These are phyloP conservation scores for Trifolium repens DNA, from an alignment of 306 rosid species.

Conservation along the genomic window DNA sequence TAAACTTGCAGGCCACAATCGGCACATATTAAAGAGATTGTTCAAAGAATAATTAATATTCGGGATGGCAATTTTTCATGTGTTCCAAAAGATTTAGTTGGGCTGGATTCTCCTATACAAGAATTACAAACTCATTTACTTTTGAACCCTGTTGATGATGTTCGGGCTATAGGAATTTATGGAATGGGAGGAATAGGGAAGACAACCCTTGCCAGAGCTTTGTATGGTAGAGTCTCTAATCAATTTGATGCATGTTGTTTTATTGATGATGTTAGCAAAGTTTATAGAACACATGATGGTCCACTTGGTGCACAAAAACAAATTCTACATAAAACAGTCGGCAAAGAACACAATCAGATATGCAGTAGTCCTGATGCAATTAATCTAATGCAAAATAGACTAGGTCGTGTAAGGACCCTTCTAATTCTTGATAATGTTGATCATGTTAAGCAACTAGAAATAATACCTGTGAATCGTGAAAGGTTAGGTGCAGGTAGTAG, in stretches of 20 bases:
- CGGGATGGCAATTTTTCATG: not conserved
- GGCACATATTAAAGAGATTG: not conserved
- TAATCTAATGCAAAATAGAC: not conserved
- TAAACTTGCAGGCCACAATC: not conserved
- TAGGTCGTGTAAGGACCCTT: not conserved
- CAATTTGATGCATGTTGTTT: conserved; percentile 8
- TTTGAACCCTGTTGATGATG: not conserved
- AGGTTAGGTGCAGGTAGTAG: conserved; percentile 33
- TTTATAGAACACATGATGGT: not conserved
- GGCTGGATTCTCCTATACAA: conserved; percentile 19
- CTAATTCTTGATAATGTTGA: conserved; percentile 35
- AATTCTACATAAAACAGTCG: conserved; percentile 4
- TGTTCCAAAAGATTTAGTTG: conserved; percentile 25
- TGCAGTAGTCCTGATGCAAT: not conserved
- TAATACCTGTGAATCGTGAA: not conserved
- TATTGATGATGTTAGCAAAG: conserved; percentile 19
- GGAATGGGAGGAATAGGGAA: conserved; percentile 48
- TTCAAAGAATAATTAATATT: not conserved
- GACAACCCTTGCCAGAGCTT: not conserved
- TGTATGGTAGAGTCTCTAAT: conserved; percentile 1
- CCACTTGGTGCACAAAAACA: not conserved
- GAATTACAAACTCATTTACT: conserved; percentile 18
- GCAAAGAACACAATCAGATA: not conserved
- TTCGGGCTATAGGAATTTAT: conserved; percentile 34
- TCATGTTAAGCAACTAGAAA: not conserved